Conservation (phyloP, 176 grass and related monocot species). For the Stipa capillata region DNA sequence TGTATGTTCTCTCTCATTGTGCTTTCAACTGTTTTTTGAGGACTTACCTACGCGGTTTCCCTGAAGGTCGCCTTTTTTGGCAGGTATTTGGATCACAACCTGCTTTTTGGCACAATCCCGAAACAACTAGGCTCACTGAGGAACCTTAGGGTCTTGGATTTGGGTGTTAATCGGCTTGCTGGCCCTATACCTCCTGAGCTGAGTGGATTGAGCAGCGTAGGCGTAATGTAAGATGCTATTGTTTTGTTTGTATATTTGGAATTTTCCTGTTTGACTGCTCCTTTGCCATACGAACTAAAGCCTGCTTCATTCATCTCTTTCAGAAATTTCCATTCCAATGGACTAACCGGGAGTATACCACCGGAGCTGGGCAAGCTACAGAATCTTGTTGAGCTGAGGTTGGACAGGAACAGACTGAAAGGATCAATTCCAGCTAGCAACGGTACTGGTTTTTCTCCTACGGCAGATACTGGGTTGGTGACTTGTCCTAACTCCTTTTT, state of each 20-base stretch:
- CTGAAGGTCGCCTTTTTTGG: constrained; percentile 14
- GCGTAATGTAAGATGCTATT: constrained; percentile 51
- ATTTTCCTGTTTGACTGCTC: not conserved
- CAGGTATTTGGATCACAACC: constrained; percentile 84
- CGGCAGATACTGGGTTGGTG: constrained; percentile 45
- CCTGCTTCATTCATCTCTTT: not conserved
- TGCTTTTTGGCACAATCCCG: constrained; percentile 76
- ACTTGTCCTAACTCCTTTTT: not conserved
- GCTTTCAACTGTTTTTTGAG: not conserved
- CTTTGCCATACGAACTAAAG: constrained; percentile 3
- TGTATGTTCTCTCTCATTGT: constrained; percentile 42
- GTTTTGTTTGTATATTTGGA: not conserved
- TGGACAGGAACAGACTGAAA: constrained; percentile 81
- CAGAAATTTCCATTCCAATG: constrained; percentile 90
- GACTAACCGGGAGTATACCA: constrained; percentile 72
- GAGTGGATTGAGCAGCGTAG: constrained; percentile 45
- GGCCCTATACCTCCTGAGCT: constrained; percentile 74
- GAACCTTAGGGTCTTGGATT: constrained; percentile 69
- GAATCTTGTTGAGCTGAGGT: constrained; percentile 70
- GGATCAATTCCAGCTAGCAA: constrained; percentile 64
- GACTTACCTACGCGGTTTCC: not conserved
- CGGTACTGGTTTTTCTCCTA: constrained; percentile 39
- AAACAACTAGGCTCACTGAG: constrained; percentile 58
- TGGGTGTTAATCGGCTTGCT: constrained; percentile 70
- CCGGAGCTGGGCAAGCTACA: constrained; percentile 57